phyloP scores from a whole-genome alignment of 2,329 filamentous ascomycete species.

The Ophiognomonia clavigignenti-juglandacearum region DNA sequence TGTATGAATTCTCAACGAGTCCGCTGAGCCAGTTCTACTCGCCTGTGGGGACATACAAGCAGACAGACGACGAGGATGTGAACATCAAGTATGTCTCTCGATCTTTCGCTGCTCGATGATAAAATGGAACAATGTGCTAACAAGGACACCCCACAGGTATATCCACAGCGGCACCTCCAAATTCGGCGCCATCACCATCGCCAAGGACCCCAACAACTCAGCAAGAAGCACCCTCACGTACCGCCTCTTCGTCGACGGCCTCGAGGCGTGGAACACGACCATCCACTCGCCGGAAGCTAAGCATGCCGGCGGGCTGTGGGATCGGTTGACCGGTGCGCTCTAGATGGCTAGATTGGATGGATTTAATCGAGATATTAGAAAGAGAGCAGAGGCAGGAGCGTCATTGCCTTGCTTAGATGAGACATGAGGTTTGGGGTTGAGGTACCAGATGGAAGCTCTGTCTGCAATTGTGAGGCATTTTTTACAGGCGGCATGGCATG shows the following conservation, averaged over 20 bases:
- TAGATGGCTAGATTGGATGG: background rate
- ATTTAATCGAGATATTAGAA: no score
- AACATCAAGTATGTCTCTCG: slow-evolving; percentile 72
- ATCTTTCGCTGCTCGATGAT: no score
- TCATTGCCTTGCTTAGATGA: no score
- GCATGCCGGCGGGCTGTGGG: slow-evolving; percentile 36
- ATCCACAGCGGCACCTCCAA: slow-evolving; percentile 84
- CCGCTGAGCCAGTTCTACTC: slow-evolving; percentile 93
- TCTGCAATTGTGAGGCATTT: no score
- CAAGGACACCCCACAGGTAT: slow-evolving; percentile 58
- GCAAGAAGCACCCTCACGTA: slow-evolving; percentile 74
- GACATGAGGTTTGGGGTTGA: no score
- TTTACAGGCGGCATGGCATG: no score
- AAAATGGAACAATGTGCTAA: no score
- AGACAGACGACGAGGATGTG: slow-evolving; percentile 77
- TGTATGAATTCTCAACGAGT: slow-evolving; percentile 89
- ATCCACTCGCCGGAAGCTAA: slow-evolving; percentile 42
- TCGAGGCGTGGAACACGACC: slow-evolving; percentile 67
- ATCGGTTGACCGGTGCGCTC: slow-evolving; percentile 26
- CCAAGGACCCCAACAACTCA: slow-evolving; percentile 54
- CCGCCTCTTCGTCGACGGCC: slow-evolving; percentile 74
- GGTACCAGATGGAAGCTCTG: no score
- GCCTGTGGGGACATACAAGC: slow-evolving; percentile 76
- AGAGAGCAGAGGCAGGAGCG: no score
- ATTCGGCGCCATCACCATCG: slow-evolving; percentile 78